Evolutionary conservation across 2,329 filamentous ascomycete genomes (phyloP).

Genomic region (Diaporthe citri): DNA sequence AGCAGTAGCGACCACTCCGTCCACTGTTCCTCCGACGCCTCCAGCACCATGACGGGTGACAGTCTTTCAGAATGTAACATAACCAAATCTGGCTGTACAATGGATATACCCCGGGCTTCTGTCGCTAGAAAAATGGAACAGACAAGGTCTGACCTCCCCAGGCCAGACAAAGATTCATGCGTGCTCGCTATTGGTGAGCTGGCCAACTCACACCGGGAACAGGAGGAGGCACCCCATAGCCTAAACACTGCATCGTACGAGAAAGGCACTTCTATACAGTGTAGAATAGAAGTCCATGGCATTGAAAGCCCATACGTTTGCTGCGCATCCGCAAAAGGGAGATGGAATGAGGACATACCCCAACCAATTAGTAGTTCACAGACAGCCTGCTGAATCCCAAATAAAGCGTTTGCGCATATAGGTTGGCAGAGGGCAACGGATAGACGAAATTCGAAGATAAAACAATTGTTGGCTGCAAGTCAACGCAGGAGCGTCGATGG

Average conservation of each 20-base stretch:
- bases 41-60: constrained; percentile 46
- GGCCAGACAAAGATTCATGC: not conserved
- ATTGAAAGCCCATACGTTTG: not conserved
- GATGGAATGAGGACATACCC: not conserved
- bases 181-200: not conserved
- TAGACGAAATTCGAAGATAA: not conserved
- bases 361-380: too few relatives aligned
- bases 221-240: not conserved
- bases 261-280: not conserved
- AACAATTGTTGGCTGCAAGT: not conserved
- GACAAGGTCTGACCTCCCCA: not conserved
- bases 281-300: not conserved
- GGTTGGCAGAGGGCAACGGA: not conserved
- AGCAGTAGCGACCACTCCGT: constrained; percentile 48
- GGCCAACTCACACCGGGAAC: not conserved
- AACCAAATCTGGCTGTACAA: constrained; percentile 25
- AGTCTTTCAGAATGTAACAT: constrained; percentile 40
- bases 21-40: constrained; percentile 50
- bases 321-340: not conserved
- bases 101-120: constrained; percentile 22
- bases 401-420: not conserved
- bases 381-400: not conserved
- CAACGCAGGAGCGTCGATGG: not conserved
- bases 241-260: not conserved
- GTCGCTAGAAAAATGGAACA: not conserved